Conservation (phyloP, 345 rosid species). For the Pugionium dolabratum region DNA sequence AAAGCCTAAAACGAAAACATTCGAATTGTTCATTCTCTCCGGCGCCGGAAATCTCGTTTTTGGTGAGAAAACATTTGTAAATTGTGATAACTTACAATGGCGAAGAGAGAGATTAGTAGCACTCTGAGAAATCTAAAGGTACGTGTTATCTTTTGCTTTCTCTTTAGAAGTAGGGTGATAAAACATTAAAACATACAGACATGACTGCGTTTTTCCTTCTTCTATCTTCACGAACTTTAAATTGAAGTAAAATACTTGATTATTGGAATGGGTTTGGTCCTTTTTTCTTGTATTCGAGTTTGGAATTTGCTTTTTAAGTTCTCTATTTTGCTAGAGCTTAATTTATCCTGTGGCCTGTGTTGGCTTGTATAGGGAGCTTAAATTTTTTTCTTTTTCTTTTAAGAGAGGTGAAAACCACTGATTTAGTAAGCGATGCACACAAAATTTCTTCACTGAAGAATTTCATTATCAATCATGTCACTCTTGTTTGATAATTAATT, state of each 20-base stretch:
- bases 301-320: background rate
- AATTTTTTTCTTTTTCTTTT: background rate
- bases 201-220: no score
- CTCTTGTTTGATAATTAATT: background rate
- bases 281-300: slow-evolving; percentile 9
- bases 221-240: no score
- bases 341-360: background rate
- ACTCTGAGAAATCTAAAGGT: slow-evolving; percentile 92
- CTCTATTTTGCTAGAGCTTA: background rate
- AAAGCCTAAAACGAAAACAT: no score
- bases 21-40: no score
- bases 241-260: background rate
- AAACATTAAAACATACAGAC: no score
- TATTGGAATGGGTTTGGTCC: background rate
- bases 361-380: background rate
- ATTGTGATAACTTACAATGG: slow-evolving; percentile 43
- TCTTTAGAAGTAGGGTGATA: no score
- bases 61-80: background rate
- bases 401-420: no score
- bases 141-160: slow-evolving; percentile 1
- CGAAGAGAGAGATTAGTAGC: slow-evolving; percentile 82
- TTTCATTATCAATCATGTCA: background rate
- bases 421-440: no score
- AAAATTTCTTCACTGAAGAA: background rate
- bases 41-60: slow-evolving; percentile 23